Base-by-base conservation (phyloP, 2,329 filamentous ascomycete species). In the Diaporthe humulicola region DNA sequence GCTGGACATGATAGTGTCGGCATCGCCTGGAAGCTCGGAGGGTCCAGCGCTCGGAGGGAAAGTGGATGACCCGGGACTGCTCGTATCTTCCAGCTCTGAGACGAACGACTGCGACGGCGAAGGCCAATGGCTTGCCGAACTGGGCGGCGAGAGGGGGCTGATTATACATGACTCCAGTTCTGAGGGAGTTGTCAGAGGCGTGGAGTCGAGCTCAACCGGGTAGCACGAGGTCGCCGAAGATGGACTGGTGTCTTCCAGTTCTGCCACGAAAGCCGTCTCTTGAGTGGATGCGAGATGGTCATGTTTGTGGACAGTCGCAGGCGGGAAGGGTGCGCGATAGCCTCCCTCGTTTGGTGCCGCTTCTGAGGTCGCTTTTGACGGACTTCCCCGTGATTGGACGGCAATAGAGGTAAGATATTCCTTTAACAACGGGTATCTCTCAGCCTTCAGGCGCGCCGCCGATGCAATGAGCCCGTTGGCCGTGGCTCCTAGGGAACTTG, bases 391-490 rank as follows among this genome's bases (percentile, higher is more conserved):
- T 19, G 56, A 61, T 30, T 71, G 70, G 45, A 19, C 15, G 12
- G 56, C 40, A 25, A 71, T 30, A 4, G 70, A 60, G 25, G 56
- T 28, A 4, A 71, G 38, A 40, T 71, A 71, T 8, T 71, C 70
- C 56, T 64, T 71, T 10, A 64, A 6, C 38, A 71, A 33, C 14
- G 70, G 70, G 30, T 71, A 71, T 10, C 40, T 71, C 30, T 71
- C 54, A 48, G 56, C 56, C 19, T 50, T 58, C 12, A 71, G 42
- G 25, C 70, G 70, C 12, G 54, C 57, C 56, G 70, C 70, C n/a
- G 70, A 71, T 22, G 70, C 42, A 48, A 71, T 45, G 33, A 64
- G n/a, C 7, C 40, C 42, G 19, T 52, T 64, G 6, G 40, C 56
- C 10, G 42, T 48, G 28, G 70, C 14, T 9, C 56, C 42, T 4